phyloP scores from a whole-genome alignment of 768 basidiomycete species.

The Russula ochroleuca region DNA sequence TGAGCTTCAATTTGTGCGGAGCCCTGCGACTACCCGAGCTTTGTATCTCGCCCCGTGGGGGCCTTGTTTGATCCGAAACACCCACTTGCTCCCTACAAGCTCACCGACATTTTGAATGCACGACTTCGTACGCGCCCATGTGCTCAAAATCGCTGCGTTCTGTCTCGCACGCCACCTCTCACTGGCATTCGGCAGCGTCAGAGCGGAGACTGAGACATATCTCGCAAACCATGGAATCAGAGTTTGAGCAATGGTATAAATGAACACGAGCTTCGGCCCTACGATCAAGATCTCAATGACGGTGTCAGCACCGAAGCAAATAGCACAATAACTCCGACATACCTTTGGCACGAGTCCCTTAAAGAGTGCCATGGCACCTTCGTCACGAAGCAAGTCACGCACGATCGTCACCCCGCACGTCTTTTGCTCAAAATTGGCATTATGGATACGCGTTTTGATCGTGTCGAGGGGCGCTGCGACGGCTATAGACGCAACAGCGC shows the following conservation, averaged over 20 bases:
- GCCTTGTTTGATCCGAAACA: too few relatives aligned
- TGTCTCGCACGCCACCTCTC: too few relatives aligned
- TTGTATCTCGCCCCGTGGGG: too few relatives aligned
- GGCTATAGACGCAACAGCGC: constrained; percentile 92
- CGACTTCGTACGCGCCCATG: too few relatives aligned
- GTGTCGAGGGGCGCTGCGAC: constrained; percentile 94
- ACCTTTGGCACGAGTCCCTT: constrained; percentile 98
- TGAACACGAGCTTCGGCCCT: constrained; percentile 97
- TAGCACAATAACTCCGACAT: neutral
- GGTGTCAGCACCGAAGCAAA: neutral
- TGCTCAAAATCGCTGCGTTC: too few relatives aligned
- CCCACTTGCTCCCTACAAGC: too few relatives aligned
- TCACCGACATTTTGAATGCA: too few relatives aligned
- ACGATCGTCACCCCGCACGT: constrained; percentile 77
- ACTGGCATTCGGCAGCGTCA: too few relatives aligned
- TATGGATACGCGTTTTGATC: constrained; percentile 97
- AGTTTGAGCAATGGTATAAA: constrained; percentile 94
- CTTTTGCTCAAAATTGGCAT: constrained; percentile 92
- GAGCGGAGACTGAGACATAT: constrained; percentile 3
- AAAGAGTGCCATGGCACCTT: constrained; percentile 86
- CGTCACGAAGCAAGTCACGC: constrained; percentile 79
- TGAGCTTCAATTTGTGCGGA: too few relatives aligned
- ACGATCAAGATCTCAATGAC: constrained; percentile 78
- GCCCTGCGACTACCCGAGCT: too few relatives aligned
- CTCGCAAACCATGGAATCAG: constrained; percentile 86